Base-by-base conservation (phyloP, 192 early-diverging fungal species). In the Entomortierella chlamydospora region DNA sequence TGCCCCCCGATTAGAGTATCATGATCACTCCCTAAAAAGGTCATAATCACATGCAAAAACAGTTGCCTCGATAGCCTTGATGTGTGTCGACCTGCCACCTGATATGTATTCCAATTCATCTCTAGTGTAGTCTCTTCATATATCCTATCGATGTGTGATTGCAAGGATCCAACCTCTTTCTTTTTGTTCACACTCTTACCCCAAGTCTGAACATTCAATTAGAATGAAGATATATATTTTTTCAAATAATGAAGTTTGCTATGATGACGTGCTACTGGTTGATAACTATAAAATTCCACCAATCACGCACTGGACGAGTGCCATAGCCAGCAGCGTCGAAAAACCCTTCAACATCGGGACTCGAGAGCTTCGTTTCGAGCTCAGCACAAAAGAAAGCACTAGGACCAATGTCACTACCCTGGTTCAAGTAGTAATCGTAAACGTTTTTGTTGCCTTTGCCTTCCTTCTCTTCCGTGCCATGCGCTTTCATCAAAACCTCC, bases 331-430 rank as follows among this genome's bases (percentile, higher is more conserved):
- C 29, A 20, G 49, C 28, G 26, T 63, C 28, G 45, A 63, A 29
- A 50, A 50, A 63, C 49, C 29, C 45, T 45, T 50, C 61, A 15
- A 50, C 61, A 50, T 31, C 61, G 11, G 61, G 18, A 47, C 45
- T 47, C 30, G 11, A 15, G 47, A 50, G 61, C 61, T 30, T 63
- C 28, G 17, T 33, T n/a, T 63, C 43, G n/a, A 63, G 49, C 61
- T 50, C 47, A 18, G 47, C 29, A 50, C 61, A 51, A 50, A 63
- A 45, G 30, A 63, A 63, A 2, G 49, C 61, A 33, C 61, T 51
- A 23, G 61, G 61, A 28, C 61, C 61, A 50, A 63, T 63, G 61
- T 63, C 61, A 29, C 61, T 31, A 26, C 47, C 61, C 45, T 63
- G 61, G 31, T 63, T 49, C 43, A 63, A 31, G 49, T 63, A 63